phyloP scores from a whole-genome alignment of 768 basidiomycete species.

The Suillus paluster region DNA sequence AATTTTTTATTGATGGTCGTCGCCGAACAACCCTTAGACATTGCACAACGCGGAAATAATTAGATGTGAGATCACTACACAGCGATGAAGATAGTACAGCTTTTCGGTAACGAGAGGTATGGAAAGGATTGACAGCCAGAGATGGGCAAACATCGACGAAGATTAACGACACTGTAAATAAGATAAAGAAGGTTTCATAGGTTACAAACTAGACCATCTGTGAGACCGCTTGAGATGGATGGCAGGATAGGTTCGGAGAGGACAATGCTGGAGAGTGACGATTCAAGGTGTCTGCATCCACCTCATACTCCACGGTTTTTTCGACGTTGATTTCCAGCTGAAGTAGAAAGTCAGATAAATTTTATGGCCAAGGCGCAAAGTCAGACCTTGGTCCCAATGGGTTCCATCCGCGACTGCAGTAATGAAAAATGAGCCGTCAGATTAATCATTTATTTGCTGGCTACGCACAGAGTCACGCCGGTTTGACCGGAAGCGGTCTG shows the following conservation, averaged over 20 bases:
- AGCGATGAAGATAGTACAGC: not conserved
- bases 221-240: too few species aligned
- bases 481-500: conserved; percentile 20
- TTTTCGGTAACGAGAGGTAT: not conserved
- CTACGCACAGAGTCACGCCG: not conserved
- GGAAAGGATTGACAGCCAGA: not conserved
- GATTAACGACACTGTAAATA: not conserved
- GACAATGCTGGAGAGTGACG: not conserved
- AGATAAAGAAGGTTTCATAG: not conserved
- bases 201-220: not conserved
- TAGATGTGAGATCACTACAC: not conserved
- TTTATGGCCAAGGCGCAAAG: not conserved
- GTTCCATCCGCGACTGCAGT: conserved; percentile 18
- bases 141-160: not conserved
- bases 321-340: conserved; percentile 35
- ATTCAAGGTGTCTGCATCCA: conserved; percentile 10
- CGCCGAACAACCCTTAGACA: too few species aligned
- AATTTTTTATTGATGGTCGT: not conserved
- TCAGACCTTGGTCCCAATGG: conserved; percentile 24
- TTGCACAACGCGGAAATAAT: not conserved
- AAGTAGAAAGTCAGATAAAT: not conserved
- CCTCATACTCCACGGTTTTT: conserved; percentile 32
- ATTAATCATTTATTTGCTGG: not conserved
- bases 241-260: not conserved
- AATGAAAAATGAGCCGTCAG: not conserved